Evolutionary conservation across 192 early-diverging fungal species (phyloP), one percentile per base, ranked within the genome.

Genomic region (Backusella tarrabulga): DNA sequence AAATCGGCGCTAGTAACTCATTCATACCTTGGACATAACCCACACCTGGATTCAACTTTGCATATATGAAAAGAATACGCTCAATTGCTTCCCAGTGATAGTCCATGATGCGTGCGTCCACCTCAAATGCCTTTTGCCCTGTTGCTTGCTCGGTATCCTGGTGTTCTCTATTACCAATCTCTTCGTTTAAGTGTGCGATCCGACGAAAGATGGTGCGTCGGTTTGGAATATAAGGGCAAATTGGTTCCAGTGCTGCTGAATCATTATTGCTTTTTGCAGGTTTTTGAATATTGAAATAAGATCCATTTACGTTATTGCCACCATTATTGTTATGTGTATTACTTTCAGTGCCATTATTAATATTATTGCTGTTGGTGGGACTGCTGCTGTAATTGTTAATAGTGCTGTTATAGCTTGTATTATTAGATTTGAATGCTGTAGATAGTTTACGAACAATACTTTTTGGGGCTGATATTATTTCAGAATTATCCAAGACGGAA

Each of bases 21-120:
- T 95, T 95, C 94, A 96, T 95, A 36, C 94, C 95, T 80, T 96
- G 95, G n/a, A 94, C 91, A 76, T 96, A 96, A 2, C 92, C 91
- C 14, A 93, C 87, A 29, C 95, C 95, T 5, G 89, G 91, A 76
- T 95, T 95, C 54, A 95, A 83, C 71, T 92, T 91, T 4, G 92
- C 90, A 79, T 92, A 93, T 36, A 95, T 91, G 70, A 91, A 95
- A 75, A 96, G 76, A 17, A 96, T 87, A 3, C 95, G 82, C 77
- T 92, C 91, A 72, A 95, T 90, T 0, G 89, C 92, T 74, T 95
- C 93, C 87, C 89, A 94, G 76, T 96, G 94, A 74, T 90, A 81
- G 81, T 94, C 92, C 63, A 84, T 85, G 12, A 78, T 79, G 60
- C 79, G 34, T 2, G 60, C 67, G 69, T 79, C 73, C 1, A 63